Conservation (phyloP, 139 green algal species). For the Coccomyxa sp. region DNA sequence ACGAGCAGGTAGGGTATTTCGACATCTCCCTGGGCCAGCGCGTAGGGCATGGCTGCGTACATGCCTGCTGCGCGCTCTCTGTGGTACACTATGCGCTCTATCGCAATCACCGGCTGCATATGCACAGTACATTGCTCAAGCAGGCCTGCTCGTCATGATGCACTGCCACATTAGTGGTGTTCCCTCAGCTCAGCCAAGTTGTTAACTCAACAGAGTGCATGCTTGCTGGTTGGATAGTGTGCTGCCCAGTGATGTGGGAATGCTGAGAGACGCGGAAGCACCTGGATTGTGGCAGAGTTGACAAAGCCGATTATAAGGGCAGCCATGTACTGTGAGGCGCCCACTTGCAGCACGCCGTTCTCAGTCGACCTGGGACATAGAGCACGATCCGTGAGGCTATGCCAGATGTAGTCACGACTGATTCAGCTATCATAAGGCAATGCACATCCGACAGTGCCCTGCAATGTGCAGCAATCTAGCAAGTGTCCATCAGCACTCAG, state of each 20-base stretch:
- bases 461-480: no score
- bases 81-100: slow-evolving; percentile 3
- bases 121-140: slow-evolving; percentile 54
- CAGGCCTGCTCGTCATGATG: no score
- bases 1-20: slow-evolving; percentile 27
- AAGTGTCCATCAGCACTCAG: no score
- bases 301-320: slow-evolving; percentile 1
- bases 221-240: no score
- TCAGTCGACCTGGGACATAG: not conserved
- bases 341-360: slow-evolving; percentile 3
- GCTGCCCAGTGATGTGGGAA: no score
- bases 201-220: no score
- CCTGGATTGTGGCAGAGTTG: slow-evolving; percentile 9
- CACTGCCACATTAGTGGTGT: no score
- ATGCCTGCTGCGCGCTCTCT: slow-evolving; percentile 19
- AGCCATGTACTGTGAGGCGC: slow-evolving; percentile 4
- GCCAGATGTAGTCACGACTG: no score
- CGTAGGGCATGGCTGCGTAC: slow-evolving; percentile 38
- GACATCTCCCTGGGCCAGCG: slow-evolving; percentile 36
- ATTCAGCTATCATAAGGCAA: no score
- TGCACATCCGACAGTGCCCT: no score
- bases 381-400: not conserved
- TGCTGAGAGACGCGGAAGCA: no score
- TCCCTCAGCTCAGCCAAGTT: no score
- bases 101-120: slow-evolving; percentile 4